phyloP scores from a whole-genome alignment of 257 asterid genomes.

The Hygrophila difformis region DNA sequence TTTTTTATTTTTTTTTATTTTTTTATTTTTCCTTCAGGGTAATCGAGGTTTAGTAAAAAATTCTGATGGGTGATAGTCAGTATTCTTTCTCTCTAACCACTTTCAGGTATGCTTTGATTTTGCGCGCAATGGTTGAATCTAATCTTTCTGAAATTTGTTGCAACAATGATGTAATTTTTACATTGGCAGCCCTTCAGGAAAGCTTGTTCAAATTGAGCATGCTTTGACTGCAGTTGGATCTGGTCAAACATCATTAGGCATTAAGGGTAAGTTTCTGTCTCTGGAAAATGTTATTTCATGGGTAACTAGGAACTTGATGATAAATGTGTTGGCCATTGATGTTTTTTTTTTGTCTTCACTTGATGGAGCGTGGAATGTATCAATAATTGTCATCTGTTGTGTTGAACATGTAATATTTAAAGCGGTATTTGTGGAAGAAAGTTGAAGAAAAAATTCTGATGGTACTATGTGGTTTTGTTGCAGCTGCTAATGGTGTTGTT shows the following conservation, averaged over 20 bases:
- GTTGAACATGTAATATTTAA: no score
- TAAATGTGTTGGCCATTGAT: no score
- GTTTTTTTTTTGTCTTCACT: no score
- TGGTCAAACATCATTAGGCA: constrained; percentile 97
- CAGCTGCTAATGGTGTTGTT: constrained; percentile 99
- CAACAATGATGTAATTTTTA: constrained; percentile 5
- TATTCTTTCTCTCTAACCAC: constrained; percentile 98
- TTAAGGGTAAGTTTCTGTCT: constrained; percentile 51
- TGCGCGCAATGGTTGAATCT: not conserved
- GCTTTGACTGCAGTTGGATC: constrained; percentile 99
- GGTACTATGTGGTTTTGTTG: constrained; percentile 22
- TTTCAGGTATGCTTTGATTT: constrained; percentile 54
- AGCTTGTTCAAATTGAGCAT: constrained; percentile 97
- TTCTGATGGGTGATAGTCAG: constrained; percentile 96
- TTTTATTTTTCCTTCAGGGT: constrained; percentile 10
- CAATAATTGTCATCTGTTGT: not conserved
- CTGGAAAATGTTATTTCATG: not conserved
- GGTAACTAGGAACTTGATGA: not conserved
- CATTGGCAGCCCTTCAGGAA: constrained; percentile 81
- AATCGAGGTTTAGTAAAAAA: constrained; percentile 14
- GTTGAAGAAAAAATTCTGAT: no score
- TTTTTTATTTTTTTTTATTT: not conserved
- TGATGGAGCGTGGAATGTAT: not conserved
- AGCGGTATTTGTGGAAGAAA: no score
- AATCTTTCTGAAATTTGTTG: not conserved